Percentiles rank a stretch among this genome's conserved stretches.
Evolutionary conservation across 306 rosid genomes (phyloP).

Genomic region (Astragalus glycyphyllos): DNA sequence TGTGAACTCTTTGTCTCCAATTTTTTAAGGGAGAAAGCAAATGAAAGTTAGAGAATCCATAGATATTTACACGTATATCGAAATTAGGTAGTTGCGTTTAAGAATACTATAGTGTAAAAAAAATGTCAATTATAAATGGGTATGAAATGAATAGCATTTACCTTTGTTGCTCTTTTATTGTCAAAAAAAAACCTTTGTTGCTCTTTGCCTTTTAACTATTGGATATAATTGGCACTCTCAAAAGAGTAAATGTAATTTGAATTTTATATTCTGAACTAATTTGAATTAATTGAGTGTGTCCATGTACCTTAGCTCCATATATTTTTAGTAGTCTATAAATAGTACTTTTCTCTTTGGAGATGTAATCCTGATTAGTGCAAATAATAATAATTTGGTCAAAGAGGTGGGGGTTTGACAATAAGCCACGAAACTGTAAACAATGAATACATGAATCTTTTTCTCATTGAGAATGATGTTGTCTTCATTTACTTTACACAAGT

Average conservation of each 20-base stretch:
- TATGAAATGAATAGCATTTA: constrained; percentile 12
- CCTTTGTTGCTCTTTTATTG: not conserved
- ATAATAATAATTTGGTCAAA: constrained; percentile 55
- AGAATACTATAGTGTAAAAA: too few relatives aligned
- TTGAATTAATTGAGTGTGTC: not conserved
- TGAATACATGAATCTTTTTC: constrained; percentile 48
- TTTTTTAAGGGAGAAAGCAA: too few relatives aligned
- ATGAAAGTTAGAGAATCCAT: too few relatives aligned
- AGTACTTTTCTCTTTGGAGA: constrained; percentile 26
- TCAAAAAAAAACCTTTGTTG: too few relatives aligned
- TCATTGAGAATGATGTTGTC: constrained; percentile 66
- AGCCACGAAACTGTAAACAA: constrained; percentile 44
- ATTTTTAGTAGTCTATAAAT: not conserved
- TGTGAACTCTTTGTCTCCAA: not conserved
- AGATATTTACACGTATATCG: too few relatives aligned
- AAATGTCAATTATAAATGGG: constrained; percentile 4
- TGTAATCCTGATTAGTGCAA: constrained; percentile 23
- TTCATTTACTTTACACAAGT: constrained; percentile 44
- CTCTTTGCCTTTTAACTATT: not conserved
- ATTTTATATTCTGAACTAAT: constrained; percentile 5
- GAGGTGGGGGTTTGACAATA: constrained; percentile 54
- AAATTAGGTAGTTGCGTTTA: too few relatives aligned
- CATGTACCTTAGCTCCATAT: constrained; percentile 8
- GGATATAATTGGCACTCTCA: not conserved
- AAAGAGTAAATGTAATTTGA: constrained; percentile 3